Percentiles rank a stretch among this genome's conserved stretches.
These are phyloP conservation scores for Fusarium euwallaceae DNA, from an alignment of 2,329 filamentous ascomycete species.

Conservation along the genomic window DNA sequence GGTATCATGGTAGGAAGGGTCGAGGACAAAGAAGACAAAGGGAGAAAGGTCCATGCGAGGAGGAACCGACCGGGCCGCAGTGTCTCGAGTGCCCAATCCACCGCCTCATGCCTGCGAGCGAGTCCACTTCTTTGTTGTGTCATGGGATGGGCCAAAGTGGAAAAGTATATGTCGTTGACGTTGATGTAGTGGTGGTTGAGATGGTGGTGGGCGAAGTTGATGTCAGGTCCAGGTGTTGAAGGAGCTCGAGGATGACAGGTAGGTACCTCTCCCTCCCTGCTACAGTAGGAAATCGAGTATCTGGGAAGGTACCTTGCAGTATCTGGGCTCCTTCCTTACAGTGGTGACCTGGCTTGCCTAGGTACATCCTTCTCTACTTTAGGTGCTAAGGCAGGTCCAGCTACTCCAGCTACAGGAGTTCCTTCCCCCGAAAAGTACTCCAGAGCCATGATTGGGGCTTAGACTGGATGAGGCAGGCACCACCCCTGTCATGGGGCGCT, in stretches of 20 bases:
- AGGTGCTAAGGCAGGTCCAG: conserved; percentile 38
- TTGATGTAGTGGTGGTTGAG: conserved; percentile 6
- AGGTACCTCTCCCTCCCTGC: conserved; percentile 10
- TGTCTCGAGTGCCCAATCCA: conserved; percentile 3
- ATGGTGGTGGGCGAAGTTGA: conserved; percentile 11
- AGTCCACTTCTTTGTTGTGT: conserved; percentile 20
- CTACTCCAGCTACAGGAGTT: conserved; percentile 30
- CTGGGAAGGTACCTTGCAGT: conserved; percentile 36
- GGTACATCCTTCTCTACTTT: conserved; percentile 28
- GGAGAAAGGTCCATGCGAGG: conserved; percentile 11
- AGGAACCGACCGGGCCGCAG: conserved; percentile 5
- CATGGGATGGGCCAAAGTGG: conserved; percentile 21
- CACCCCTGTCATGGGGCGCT: conserved; percentile 38
- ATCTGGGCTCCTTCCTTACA: conserved; percentile 22
- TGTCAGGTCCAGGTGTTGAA: background rate
- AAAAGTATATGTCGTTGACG: conserved; percentile 29
- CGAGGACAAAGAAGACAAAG: conserved; percentile 22
- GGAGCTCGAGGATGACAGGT: background rate
- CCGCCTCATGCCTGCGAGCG: conserved; percentile 3
- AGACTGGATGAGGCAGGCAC: conserved; percentile 18
- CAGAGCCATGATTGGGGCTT: conserved; percentile 28
- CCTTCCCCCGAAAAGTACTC: conserved; percentile 37
- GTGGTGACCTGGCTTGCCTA: conserved; percentile 29
- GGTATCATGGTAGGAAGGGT: conserved; percentile 24
- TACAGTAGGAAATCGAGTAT: conserved; percentile 5